Percentiles rank a stretch among this genome's conserved stretches.
Evolutionary conservation across 192 early-diverging fungal genomes (phyloP).

Genomic region (Linderina pennispora): DNA sequence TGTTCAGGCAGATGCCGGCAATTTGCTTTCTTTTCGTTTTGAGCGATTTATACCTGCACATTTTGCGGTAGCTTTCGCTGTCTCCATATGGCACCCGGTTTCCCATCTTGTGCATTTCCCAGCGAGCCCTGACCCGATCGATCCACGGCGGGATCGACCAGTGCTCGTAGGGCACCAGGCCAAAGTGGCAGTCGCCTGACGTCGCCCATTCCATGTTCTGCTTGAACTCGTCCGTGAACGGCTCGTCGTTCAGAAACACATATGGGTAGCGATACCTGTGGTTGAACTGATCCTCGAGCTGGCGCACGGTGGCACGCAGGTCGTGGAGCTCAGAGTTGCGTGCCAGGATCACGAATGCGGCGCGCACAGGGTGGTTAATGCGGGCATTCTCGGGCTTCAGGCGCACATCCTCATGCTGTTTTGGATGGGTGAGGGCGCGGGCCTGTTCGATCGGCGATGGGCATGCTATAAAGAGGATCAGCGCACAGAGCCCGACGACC

Average conservation of each 20-base stretch:
- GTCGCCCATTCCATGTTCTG: slow-evolving; percentile 14
- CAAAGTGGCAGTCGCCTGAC: slow-evolving; percentile 11
- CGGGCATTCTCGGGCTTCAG: slow-evolving; percentile 13
- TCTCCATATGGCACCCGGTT: slow-evolving; percentile 50
- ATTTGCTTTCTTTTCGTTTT: too few relatives aligned
- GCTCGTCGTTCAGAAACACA: slow-evolving; percentile 57
- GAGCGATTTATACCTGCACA: slow-evolving; percentile 61
- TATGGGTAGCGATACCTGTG: slow-evolving; percentile 53
- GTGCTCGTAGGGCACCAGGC: slow-evolving; percentile 53
- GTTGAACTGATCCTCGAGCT: slow-evolving; percentile 60
- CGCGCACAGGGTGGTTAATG: slow-evolving; percentile 7
- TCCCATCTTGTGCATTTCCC: slow-evolving; percentile 4
- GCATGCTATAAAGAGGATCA: slow-evolving; percentile 7
- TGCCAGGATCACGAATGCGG: slow-evolving; percentile 54
- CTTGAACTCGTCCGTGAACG: slow-evolving; percentile 50
- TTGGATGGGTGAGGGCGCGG: slow-evolving; percentile 11
- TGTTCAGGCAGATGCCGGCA: too few relatives aligned
- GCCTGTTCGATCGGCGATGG: slow-evolving; percentile 19
- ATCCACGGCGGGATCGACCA: slow-evolving; percentile 70
- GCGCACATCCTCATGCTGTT: slow-evolving; percentile 16
- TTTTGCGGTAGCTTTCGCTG: slow-evolving; percentile 61
- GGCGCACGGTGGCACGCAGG: slow-evolving; percentile 48
- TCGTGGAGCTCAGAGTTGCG: slow-evolving; percentile 56
- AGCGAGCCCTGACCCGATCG: slow-evolving; percentile 29
- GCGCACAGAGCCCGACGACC: slow-evolving; percentile 6